Conservation (phyloP, 2,329 filamentous ascomycete species). For the Neurospora sp. region DNA sequence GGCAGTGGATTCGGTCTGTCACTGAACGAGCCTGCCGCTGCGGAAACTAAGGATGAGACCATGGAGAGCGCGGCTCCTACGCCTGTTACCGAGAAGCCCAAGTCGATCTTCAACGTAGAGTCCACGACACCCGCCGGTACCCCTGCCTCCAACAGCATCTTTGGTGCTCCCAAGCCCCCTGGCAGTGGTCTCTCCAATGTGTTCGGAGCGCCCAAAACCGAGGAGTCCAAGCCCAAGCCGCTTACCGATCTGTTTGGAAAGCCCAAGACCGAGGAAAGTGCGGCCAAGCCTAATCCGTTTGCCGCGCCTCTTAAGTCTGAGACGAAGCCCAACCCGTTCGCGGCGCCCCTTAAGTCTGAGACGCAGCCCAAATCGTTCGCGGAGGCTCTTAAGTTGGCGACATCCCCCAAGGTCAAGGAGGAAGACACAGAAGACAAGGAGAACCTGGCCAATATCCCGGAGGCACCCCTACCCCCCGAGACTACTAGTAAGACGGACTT, state of each 20-base stretch:
- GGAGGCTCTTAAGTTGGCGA: slow-evolving; percentile 2
- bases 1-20: slow-evolving; percentile 50
- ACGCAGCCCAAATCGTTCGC: background rate
- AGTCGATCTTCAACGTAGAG: slow-evolving; percentile 24
- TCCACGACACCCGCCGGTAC: slow-evolving; percentile 43
- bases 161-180: slow-evolving; percentile 16
- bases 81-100: slow-evolving; percentile 25
- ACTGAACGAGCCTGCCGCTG: slow-evolving; percentile 32
- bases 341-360: background rate
- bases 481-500: slow-evolving; percentile 43
- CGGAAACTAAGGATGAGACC: slow-evolving; percentile 37
- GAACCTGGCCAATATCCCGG: slow-evolving; percentile 20
- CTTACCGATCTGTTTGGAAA: slow-evolving; percentile 13
- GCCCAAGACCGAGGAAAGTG: slow-evolving; percentile 2
- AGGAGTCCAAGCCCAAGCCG: slow-evolving; percentile 17
- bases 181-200: slow-evolving; percentile 11
- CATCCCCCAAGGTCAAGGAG: slow-evolving; percentile 26
- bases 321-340: background rate
- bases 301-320: background rate
- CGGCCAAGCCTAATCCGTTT: background rate
- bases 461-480: slow-evolving; percentile 42
- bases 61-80: slow-evolving; percentile 33
- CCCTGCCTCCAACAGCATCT: slow-evolving; percentile 34
- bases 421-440: slow-evolving; percentile 25
- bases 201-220: slow-evolving; percentile 21